A percentile compares a stretch with the other conserved stretches of the same genome.
These are phyloP conservation scores for Jaltomata sinuosa DNA, from an alignment of 257 asterid species.

Conservation along the genomic window DNA sequence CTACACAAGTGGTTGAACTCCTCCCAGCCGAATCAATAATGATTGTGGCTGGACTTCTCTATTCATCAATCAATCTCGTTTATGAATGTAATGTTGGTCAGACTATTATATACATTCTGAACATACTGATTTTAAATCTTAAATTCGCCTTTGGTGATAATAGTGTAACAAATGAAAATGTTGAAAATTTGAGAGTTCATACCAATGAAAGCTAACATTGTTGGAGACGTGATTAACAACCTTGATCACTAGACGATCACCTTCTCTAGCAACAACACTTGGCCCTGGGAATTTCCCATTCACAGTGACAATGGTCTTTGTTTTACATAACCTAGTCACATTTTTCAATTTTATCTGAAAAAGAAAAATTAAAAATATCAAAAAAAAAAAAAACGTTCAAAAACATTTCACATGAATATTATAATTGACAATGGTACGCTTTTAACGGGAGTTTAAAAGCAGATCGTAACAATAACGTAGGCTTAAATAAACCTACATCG, in stretches of 20 bases:
- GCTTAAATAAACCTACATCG: conserved; percentile 12
- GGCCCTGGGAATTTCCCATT: conserved; percentile 72
- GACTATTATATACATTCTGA: background rate
- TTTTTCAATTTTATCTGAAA: conserved; percentile 44
- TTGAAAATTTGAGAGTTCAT: background rate
- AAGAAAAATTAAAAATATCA: background rate
- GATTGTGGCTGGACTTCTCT: no score
- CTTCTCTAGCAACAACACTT: conserved; percentile 49
- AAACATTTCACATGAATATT: background rate
- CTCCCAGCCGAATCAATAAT: no score
- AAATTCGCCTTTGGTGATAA: background rate
- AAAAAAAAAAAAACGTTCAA: background rate
- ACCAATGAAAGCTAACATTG: conserved; percentile 67
- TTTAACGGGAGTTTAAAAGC: no score
- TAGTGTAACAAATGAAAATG: background rate
- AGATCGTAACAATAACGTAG: background rate
- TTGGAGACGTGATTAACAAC: conserved; percentile 49
- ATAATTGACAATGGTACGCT: background rate
- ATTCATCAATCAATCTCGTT: no score
- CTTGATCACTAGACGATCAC: conserved; percentile 44
- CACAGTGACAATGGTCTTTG: conserved; percentile 44
- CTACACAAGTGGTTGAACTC: no score
- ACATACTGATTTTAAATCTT: background rate
- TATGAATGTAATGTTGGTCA: no score
- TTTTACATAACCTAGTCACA: conserved; percentile 52